phyloP scores from a whole-genome alignment of 2,329 filamentous ascomycete genomes.

The Microsporum audouinii region DNA sequence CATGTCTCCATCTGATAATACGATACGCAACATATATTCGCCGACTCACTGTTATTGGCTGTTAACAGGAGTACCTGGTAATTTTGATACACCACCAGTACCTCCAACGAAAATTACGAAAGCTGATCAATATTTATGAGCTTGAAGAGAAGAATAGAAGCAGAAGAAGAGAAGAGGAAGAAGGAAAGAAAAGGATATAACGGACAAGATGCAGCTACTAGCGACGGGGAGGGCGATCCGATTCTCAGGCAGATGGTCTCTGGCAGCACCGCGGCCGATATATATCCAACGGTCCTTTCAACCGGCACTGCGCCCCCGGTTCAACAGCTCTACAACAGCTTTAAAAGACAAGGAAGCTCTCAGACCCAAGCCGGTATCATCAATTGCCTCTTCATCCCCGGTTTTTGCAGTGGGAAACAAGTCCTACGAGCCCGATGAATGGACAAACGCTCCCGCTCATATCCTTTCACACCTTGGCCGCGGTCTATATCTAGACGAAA shows the following conservation, averaged over 20 bases:
- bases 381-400: background rate
- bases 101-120: background rate
- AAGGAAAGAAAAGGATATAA: background rate
- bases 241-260: constrained; percentile 25
- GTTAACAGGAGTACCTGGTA: background rate
- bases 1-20: background rate
- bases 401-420: background rate
- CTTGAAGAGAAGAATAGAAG: background rate
- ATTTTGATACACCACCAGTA: background rate
- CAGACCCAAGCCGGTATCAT: background rate
- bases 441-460: constrained; percentile 71
- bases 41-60: background rate
- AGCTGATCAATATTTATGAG: background rate
- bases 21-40: background rate
- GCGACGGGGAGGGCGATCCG: constrained; percentile 32
- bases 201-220: constrained; percentile 26
- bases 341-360: background rate
- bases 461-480: constrained; percentile 65
- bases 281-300: background rate
- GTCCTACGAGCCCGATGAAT: constrained; percentile 49
- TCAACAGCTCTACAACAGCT: constrained; percentile 26
- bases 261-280: background rate
- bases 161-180: background rate
- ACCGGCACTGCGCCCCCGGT: constrained; percentile 14
- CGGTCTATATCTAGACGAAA: constrained; percentile 74